Evolutionary conservation across 768 basidiomycete species (phyloP).

Genomic region (Kwoniella dendrophila): DNA sequence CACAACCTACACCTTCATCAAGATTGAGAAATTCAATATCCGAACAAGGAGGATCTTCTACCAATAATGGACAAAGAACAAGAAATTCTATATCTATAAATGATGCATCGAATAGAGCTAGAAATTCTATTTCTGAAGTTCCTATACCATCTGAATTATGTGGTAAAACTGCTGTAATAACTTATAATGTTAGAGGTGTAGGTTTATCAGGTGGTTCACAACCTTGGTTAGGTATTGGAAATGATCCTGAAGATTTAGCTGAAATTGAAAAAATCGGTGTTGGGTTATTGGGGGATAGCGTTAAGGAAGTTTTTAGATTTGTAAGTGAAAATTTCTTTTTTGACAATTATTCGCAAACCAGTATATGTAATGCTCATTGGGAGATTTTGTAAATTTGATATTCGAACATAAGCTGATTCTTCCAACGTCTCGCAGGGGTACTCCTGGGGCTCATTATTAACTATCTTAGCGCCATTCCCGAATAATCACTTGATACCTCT

Average conservation of each 20-base stretch:
- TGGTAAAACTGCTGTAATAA: conserved; percentile 30
- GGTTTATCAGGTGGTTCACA: conserved; percentile 28
- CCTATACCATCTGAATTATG: conserved; percentile 1
- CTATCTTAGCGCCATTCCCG: conserved; percentile 25
- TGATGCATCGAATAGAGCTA: no score
- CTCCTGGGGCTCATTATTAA: conserved; percentile 41
- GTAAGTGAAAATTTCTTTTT: conserved; percentile 15
- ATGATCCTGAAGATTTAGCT: conserved; percentile 35
- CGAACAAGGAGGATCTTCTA: no score
- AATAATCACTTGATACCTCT: conserved; percentile 22
- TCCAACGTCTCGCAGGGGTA: conserved; percentile 33
- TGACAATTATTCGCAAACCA: not conserved
- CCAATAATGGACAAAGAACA: no score
- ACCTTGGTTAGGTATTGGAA: conserved; percentile 24
- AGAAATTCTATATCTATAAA: no score
- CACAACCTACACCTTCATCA: no score
- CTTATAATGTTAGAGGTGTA: conserved; percentile 43
- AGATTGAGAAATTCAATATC: no score
- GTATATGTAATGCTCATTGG: no score
- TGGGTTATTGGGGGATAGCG: conserved; percentile 18
- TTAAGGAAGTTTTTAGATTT: conserved; percentile 20
- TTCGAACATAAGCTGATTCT: not conserved
- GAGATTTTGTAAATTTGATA: no score
- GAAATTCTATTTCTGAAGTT: no score
- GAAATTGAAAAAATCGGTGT: conserved; percentile 30